Evolutionary conservation across 225 moss, liverwort and hornwort species (phyloP), one percentile per base, ranked within the genome.

Genomic region (Physcomitrium patens): DNA sequence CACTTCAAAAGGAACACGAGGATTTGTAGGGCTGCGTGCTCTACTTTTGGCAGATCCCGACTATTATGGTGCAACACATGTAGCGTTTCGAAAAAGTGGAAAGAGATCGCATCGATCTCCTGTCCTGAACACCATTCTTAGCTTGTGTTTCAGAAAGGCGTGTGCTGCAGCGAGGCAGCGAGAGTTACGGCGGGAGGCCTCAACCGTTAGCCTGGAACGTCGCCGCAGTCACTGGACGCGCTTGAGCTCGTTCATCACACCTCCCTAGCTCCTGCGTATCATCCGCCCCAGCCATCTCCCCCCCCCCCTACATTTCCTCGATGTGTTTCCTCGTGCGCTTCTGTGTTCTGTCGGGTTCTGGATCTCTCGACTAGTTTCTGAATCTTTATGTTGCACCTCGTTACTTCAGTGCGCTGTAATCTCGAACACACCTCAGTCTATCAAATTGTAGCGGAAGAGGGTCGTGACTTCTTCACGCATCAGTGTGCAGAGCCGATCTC

Each of bases 181-280:
- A 55, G 73, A 84, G 60, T 84, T 65, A 84, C 84, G 80, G 83
- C 58, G 10, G 47, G 44, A 63, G 64, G 69, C 76, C 77, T 61
- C 60, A 2, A 37, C 31, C 68, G n/a, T 63, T 27, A 37, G 71
- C 78, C 78, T 37, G 57, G 47, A 84, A 81, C 70, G 42, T 71
- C 81, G 84, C 84, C 84, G 84, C 77, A 80, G 74, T 80, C 70
- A 81, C 16, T 77, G 80, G 84, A 65, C 43, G 18, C 24, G 60
- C 64, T 71, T 60, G 61, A 13, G 49, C 54, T 73, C 56, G 70
- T 60, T 28, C 22, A 23, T 53, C 57, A 61, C 19, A 47, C n/a
- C 26, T 19, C 46, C 52, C 20, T 12, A 31, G 43, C 22, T 27
- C 70, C 58, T 24, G 48, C 19, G 20, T 17, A 14, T 48, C 68